Evolutionary conservation across 2,329 filamentous ascomycete genomes (phyloP).

Genomic region (Byssochlamys sp.): DNA sequence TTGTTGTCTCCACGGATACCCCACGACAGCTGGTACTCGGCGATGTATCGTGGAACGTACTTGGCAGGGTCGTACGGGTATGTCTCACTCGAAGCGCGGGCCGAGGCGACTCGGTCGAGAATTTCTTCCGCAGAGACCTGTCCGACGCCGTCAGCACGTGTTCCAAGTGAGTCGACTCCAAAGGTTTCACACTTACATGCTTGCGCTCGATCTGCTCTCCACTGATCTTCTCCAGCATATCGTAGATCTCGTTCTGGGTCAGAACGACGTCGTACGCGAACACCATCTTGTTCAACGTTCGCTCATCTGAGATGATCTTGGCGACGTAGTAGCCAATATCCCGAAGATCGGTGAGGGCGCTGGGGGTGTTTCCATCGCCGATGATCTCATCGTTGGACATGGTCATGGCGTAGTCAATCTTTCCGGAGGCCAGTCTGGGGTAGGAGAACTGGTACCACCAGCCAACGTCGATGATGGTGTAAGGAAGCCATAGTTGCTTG

Average conservation of each 20-base stretch:
- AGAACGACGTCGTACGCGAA: conserved; percentile 41
- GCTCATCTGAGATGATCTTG: conserved; percentile 41
- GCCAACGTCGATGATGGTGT: conserved; percentile 51
- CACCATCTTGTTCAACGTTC: conserved; percentile 47
- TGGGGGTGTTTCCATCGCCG: conserved; percentile 38
- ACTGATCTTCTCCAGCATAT: conserved; percentile 38
- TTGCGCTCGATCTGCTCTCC: conserved; percentile 40
- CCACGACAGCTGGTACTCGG: conserved; percentile 40
- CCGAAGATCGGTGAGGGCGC: conserved; percentile 39
- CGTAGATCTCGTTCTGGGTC: conserved; percentile 40
- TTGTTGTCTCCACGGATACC: conserved; percentile 46
- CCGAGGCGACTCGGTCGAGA: conserved; percentile 23
- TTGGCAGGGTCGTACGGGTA: conserved; percentile 29
- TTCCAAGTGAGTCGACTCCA: neutral
- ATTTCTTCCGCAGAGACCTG: conserved; percentile 28
- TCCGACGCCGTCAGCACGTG: neutral
- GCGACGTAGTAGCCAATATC: conserved; percentile 48
- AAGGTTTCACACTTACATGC: conserved; percentile 22
- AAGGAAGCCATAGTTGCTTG: conserved; percentile 41
- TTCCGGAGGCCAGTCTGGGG: conserved; percentile 37
- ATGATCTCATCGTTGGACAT: conserved; percentile 29
- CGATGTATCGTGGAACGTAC: conserved; percentile 25
- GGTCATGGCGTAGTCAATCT: conserved; percentile 36
- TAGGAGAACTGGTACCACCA: conserved; percentile 48
- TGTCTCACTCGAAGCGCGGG: conserved; percentile 25